A percentile compares a stretch with the other conserved stretches of the same genome.
Conservation (phyloP, 257 asterid genomes). For the Capsicum rhomboideum region DNA sequence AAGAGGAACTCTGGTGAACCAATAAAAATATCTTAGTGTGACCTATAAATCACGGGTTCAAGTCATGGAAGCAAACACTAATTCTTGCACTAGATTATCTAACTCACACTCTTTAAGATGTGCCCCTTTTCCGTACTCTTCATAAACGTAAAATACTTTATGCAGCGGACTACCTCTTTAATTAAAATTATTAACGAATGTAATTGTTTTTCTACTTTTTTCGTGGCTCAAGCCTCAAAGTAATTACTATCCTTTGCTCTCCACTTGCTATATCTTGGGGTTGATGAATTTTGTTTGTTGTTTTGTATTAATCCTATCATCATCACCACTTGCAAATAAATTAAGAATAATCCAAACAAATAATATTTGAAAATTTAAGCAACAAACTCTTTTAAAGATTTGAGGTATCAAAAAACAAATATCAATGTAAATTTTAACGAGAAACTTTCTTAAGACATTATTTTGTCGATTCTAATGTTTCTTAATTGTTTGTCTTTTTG, state of each 20-base stretch:
- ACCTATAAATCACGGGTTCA: too few species aligned
- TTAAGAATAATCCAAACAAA: not conserved
- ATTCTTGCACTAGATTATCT: too few species aligned
- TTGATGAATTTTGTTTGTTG: slow-evolving; percentile 16
- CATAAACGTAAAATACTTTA: too few species aligned
- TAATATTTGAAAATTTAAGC: not conserved
- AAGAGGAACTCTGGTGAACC: too few species aligned
- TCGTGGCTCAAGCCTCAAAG: slow-evolving; percentile 71
- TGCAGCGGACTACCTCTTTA: too few species aligned
- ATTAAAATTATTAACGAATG: not conserved
- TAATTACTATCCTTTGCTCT: not conserved
- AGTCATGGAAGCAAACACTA: too few species aligned
- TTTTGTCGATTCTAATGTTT: slow-evolving; percentile 53
- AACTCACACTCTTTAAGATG: too few species aligned
- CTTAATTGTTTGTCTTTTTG: slow-evolving; percentile 39
- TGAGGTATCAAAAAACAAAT: slow-evolving; percentile 17
- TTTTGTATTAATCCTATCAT: not conserved
- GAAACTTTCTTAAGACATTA: slow-evolving; percentile 11
- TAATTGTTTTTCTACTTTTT: not conserved
- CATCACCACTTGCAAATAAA: slow-evolving; percentile 21
- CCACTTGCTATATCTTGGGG: slow-evolving; percentile 25
- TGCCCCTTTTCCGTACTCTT: too few species aligned
- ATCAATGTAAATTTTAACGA: slow-evolving; percentile 17
- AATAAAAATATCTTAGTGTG: too few species aligned
- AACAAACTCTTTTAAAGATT: not conserved